Evolutionary conservation across 306 rosid genomes (phyloP).

Genomic region (Quercus alba): DNA sequence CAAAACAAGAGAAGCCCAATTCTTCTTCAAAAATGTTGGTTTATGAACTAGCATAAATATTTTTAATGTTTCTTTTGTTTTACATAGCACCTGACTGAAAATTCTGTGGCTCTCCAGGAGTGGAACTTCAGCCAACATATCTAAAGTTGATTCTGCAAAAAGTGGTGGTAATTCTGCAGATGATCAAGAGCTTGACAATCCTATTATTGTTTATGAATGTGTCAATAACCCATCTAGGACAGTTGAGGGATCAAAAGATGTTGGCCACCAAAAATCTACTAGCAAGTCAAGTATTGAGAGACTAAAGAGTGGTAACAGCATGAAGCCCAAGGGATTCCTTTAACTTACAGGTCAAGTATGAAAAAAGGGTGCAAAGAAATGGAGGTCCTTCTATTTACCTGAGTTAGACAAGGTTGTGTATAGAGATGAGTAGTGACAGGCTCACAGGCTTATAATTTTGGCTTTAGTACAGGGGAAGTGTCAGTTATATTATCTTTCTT

Average conservation of each 20-base stretch:
- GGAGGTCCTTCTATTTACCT: conserved; percentile 4
- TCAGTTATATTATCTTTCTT: conserved; percentile 19
- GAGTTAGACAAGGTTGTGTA: conserved; percentile 17
- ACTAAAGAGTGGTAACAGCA: conserved; percentile 15
- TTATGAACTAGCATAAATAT: background rate
- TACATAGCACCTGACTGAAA: conserved; percentile 11
- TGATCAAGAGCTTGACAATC: background rate
- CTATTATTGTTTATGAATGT: conserved; percentile 11
- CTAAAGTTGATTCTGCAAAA: conserved; percentile 11
- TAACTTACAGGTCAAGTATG: conserved; percentile 9
- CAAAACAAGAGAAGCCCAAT: conserved; percentile 16
- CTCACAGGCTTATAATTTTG: conserved; percentile 20
- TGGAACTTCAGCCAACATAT: conserved; percentile 18
- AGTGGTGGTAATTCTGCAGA: conserved; percentile 17
- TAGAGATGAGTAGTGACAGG: conserved; percentile 13
- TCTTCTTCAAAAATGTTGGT: conserved; percentile 31
- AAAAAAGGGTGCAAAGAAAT: conserved; percentile 6
- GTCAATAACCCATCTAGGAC: conserved; percentile 16
- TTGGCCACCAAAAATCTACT: conserved; percentile 7
- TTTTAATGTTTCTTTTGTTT: background rate
- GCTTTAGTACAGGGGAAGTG: conserved; percentile 11
- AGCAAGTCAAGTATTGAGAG: conserved; percentile 19
- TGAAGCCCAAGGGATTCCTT: conserved; percentile 9
- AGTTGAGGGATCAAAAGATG: background rate
- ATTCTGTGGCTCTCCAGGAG: conserved; percentile 21